A percentile compares a stretch with the other conserved stretches of the same genome.
Conservation (phyloP, 257 asterid species). For the Thymus quinquecostatus region DNA sequence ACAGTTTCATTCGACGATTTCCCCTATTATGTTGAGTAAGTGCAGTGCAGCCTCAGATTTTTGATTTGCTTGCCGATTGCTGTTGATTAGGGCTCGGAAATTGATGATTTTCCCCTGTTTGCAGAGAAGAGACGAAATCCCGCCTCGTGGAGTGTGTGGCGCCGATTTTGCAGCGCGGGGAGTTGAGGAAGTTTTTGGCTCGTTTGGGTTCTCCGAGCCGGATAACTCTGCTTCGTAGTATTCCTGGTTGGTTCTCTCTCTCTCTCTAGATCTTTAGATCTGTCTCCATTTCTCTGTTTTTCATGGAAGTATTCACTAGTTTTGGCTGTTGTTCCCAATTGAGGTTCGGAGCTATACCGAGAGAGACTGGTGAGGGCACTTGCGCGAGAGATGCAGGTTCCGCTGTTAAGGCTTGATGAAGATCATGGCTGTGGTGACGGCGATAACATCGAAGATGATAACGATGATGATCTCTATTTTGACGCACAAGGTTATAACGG, state of each 20-base stretch:
- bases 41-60: no score
- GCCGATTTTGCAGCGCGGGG: slow-evolving; percentile 63
- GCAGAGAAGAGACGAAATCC: slow-evolving; percentile 55
- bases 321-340: background rate
- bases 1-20: background rate
- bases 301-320: no score
- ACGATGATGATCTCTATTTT: no score
- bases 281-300: no score
- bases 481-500: no score
- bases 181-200: slow-evolving; percentile 53
- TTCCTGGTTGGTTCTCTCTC: slow-evolving; percentile 47
- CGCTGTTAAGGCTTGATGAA: slow-evolving; percentile 62
- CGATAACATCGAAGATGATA: no score
- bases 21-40: slow-evolving; percentile 3
- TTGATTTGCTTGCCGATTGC: background rate
- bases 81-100: no score
- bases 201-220: slow-evolving; percentile 66
- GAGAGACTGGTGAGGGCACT: slow-evolving; percentile 85
- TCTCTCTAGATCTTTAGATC: no score
- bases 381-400: slow-evolving; percentile 72
- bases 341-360: slow-evolving; percentile 78
- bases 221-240: slow-evolving; percentile 71
- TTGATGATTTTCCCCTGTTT: no score
- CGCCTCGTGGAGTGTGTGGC: slow-evolving; percentile 76
- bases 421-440: background rate